These are phyloP conservation scores for Sarocladiaceae sp. DNA, from an alignment of 2,329 filamentous ascomycete genomes.

Conservation along the genomic window DNA sequence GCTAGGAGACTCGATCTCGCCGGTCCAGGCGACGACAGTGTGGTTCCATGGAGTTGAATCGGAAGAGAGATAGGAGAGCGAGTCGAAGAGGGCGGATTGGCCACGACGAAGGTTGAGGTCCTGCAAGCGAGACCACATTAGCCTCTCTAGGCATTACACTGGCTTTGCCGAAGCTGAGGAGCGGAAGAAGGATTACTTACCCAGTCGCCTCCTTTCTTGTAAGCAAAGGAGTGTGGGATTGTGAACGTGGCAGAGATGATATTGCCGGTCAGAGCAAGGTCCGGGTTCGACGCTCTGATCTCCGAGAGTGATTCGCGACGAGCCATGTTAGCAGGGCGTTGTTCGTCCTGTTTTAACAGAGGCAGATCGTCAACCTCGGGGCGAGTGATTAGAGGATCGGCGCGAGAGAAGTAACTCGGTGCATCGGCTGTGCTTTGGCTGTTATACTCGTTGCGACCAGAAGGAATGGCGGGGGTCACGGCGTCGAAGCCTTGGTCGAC, in stretches of 20 bases:
- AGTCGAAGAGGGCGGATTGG: constrained; percentile 89
- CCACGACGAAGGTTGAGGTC: constrained; percentile 74
- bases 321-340: constrained; percentile 30
- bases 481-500: constrained; percentile 20
- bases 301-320: constrained; percentile 50
- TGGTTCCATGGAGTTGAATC: constrained; percentile 82
- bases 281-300: constrained; percentile 51
- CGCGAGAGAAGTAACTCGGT: constrained; percentile 20
- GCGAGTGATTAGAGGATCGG: constrained; percentile 14
- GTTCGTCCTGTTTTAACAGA: constrained; percentile 6
- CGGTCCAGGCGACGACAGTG: constrained; percentile 91
- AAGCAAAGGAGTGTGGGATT: constrained; percentile 56
- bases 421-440: constrained; percentile 10
- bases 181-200: constrained; percentile 35
- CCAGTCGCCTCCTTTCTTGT: constrained; percentile 57
- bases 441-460: constrained; percentile 14
- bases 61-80: constrained; percentile 84
- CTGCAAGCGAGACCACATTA: constrained; percentile 36
- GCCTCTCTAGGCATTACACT: background rate
- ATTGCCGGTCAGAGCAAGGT: constrained; percentile 57
- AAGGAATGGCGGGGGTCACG: constrained; percentile 23
- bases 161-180: background rate
- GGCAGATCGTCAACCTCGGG: background rate
- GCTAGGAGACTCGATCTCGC: constrained; percentile 63
- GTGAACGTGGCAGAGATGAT: constrained; percentile 64